Evolutionary conservation across 306 rosid genomes (phyloP).

Genomic region (Vigna angularis): DNA sequence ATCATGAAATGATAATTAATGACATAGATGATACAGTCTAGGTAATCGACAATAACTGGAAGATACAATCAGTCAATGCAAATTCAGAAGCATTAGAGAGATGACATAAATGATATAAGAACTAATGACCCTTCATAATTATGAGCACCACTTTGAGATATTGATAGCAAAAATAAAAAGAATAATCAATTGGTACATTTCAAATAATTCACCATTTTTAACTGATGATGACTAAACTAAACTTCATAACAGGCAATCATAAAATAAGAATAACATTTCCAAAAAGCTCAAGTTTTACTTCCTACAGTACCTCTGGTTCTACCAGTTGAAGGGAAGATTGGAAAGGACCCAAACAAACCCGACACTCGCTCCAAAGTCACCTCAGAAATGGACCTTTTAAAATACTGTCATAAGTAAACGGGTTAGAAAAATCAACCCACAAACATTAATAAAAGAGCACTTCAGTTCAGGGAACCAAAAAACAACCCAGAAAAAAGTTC

Average conservation of each 20-base stretch:
- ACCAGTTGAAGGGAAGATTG: conserved; percentile 64
- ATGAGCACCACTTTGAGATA: neutral
- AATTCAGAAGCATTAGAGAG: neutral
- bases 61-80: conserved; percentile 20
- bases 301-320: conserved; percentile 64
- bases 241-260: conserved; percentile 8
- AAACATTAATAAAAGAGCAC: conserved; percentile 6
- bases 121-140: neutral
- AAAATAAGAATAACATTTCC: conserved; percentile 6
- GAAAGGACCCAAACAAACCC: conserved; percentile 67
- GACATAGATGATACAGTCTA: neutral
- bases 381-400: conserved; percentile 79
- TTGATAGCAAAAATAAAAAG: neutral
- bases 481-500: conserved; percentile 15
- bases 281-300: neutral
- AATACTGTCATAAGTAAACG: conserved; percentile 56
- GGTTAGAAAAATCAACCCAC: conserved; percentile 39
- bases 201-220: neutral
- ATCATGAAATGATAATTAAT: conserved; percentile 4
- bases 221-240: neutral
- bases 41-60: neutral
- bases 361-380: conserved; percentile 71
- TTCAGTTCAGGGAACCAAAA: conserved; percentile 29
- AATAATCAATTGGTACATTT: neutral
- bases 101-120: neutral